Conservation (phyloP, 1,284 basidiomycete genomes). For the Irpex sp. region DNA sequence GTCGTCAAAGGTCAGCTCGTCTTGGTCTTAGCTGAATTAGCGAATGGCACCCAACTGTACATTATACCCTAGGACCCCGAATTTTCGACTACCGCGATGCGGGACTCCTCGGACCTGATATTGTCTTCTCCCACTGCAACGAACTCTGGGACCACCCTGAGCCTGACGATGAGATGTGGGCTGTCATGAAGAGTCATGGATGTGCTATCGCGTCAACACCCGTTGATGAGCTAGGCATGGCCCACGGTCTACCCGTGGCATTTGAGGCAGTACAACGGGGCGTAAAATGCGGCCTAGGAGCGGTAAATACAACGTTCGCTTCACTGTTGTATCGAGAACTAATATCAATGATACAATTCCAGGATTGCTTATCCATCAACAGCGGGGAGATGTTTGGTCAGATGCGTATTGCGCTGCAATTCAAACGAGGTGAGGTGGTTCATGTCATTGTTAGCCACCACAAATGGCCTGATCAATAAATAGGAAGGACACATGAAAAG, state of each 20-base stretch:
- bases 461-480: neutral
- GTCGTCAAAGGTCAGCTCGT: conserved; percentile 21
- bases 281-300: conserved; percentile 30
- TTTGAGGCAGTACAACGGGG: conserved; percentile 29
- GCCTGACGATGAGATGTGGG: conserved; percentile 30
- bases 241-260: conserved; percentile 29
- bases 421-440: conserved; percentile 21
- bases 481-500: conserved; percentile 17
- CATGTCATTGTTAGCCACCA: neutral
- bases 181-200: conserved; percentile 25
- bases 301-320: conserved; percentile 17
- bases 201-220: conserved; percentile 30
- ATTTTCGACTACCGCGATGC: conserved; percentile 24
- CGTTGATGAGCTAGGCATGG: conserved; percentile 32
- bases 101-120: conserved; percentile 27
- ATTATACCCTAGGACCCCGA: conserved; percentile 13
- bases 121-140: conserved; percentile 33
- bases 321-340: neutral
- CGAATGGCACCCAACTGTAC: neutral
- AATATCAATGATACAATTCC: neutral
- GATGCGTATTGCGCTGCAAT: conserved; percentile 30
- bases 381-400: conserved; percentile 32
- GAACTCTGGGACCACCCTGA: conserved; percentile 23
- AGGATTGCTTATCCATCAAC: conserved; percentile 29
- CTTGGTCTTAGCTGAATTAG: neutral